These are phyloP conservation scores for Rhynchosporium secalis DNA, from an alignment of 2,329 filamentous ascomycete genomes.

Conservation along the genomic window DNA sequence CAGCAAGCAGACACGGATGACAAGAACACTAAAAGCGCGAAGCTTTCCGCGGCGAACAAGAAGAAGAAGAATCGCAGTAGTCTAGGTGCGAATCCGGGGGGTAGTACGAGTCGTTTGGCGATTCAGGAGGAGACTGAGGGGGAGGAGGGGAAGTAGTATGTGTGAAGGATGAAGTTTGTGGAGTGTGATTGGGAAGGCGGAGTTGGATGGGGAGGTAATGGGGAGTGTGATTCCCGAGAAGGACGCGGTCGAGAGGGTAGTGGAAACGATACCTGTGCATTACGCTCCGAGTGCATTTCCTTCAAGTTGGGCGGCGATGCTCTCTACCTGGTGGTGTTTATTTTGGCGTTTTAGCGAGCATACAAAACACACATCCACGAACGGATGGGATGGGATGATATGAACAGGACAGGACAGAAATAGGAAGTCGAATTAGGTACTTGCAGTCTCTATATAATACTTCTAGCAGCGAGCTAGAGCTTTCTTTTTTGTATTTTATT, in stretches of 20 bases:
- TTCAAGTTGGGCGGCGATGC: no score
- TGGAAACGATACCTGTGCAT: no score
- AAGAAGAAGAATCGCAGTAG: constrained; percentile 32
- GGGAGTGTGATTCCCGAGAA: neutral
- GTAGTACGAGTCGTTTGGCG: constrained; percentile 19
- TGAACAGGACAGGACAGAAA: neutral
- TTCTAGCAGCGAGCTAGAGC: neutral
- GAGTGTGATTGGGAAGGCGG: neutral
- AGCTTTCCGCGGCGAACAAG: constrained; percentile 19
- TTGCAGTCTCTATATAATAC: neutral
- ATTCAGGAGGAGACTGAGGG: constrained; percentile 19
- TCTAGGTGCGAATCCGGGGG: constrained; percentile 23
- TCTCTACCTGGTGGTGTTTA: no score
- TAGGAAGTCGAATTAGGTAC: neutral
- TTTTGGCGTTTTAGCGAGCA: neutral
- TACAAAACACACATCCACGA: neutral
- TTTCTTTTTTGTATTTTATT: neutral
- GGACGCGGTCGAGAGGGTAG: neutral
- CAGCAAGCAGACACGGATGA: constrained; percentile 36
- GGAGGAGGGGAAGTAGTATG: neutral
- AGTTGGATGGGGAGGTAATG: neutral
- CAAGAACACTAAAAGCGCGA: constrained; percentile 20
- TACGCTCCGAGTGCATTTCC: no score
- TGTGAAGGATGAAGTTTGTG: neutral
- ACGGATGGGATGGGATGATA: neutral